These are phyloP conservation scores for Neonectria coccinea DNA, from an alignment of 2,329 filamentous ascomycete genomes.

Conservation along the genomic window DNA sequence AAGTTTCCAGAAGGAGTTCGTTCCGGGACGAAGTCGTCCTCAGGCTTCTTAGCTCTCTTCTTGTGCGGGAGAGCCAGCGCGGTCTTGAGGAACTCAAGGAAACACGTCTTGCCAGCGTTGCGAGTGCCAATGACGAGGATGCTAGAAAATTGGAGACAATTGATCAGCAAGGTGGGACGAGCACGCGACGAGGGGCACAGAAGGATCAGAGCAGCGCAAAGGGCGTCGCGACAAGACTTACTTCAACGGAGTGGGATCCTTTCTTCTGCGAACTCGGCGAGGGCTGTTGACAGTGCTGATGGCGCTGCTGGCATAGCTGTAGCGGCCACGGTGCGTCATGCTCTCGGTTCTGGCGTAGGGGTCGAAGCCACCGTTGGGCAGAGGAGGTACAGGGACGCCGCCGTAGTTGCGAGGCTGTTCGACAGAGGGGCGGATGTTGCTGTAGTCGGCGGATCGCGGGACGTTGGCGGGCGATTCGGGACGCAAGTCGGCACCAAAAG, in stretches of 20 bases:
- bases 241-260: conserved; percentile 99
- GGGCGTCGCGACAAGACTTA: conserved; percentile 63
- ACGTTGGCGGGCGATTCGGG: conserved; percentile 72
- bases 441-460: conserved; percentile 59
- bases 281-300: conserved; percentile 94
- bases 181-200: conserved; percentile 1
- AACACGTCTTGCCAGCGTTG: conserved; percentile 93
- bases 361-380: conserved; percentile 74
- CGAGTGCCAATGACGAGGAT: conserved; percentile 90
- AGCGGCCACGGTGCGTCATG: conserved; percentile 96
- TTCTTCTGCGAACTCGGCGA: conserved; percentile 89
- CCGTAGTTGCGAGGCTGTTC: conserved; percentile 58
- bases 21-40: conserved; percentile 69
- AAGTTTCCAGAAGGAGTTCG: conserved; percentile 76
- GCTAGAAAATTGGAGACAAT: conserved; percentile 60
- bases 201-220: neutral
- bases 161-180: conserved; percentile 24
- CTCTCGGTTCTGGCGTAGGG: conserved; percentile 88
- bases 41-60: conserved; percentile 72
- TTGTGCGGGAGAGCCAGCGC: conserved; percentile 85
- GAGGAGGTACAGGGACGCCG: conserved; percentile 65
- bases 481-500: conserved; percentile 65
- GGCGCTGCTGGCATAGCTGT: conserved; percentile 94
- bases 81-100: conserved; percentile 93
- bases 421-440: conserved; percentile 63